Evolutionary conservation across 768 basidiomycete genomes (phyloP), one percentile per base, ranked within the genome.

Genomic region (Clathrus columnatus): DNA sequence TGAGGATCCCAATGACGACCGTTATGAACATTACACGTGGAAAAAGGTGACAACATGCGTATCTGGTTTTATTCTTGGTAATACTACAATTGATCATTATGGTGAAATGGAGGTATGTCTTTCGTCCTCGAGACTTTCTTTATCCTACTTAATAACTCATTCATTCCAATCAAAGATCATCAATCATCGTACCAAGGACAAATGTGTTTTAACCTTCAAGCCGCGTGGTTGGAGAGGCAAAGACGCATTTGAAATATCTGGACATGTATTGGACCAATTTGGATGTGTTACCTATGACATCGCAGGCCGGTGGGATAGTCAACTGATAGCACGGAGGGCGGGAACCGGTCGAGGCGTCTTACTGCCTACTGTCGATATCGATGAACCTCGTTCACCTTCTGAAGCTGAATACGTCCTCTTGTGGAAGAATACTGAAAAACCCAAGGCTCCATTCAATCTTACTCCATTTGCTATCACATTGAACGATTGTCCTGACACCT

Each of bases 221-320:
- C 94, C 94, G 2, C 80, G 93, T 55, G 91, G 92, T 2, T 98
- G 94, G 94, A 75, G 91, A 52, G 91, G 89, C 7, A 87, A 81
- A 62, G 87, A 95, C 58, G 91, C 93, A 0, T 92, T 78, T 63
- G 95, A 98, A 69, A 93, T 98, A 65, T 87, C 85, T 1, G 95
- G 94, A 0, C 78, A 80, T 41, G 92, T 97, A 20, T 69, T 78
- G 57, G 84, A 90, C 63, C 67, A 78, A 1, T 61, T 70, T 0
- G 91, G 87, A 8, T 71, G 77, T 20, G 72, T 84, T 27, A 81
- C 77, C 0, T 89, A 94, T 69, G 91, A 95, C 56, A 91, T 97
- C 48, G 93, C 93, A 0, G 94, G 94, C 4, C 80, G 92, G 1
- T 98, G 94, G 95, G 92, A 91, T 64, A 88, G 87, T 44, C 94